Evolutionary conservation across 441 rosid species (phyloP).

Genomic region (Pelargonium citronellum): DNA sequence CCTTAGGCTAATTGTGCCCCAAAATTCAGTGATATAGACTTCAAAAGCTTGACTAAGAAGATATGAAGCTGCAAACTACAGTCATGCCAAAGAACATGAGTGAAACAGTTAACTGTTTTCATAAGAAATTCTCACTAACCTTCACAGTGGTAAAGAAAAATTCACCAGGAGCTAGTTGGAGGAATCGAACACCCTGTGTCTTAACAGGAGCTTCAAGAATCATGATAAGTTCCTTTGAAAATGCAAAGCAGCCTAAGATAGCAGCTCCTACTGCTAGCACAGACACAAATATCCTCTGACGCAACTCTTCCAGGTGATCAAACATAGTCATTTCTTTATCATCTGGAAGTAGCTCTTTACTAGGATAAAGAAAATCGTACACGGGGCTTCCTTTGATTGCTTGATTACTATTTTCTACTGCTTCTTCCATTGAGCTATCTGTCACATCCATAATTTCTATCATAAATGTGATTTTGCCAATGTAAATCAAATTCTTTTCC

Average conservation of each 20-base stretch:
- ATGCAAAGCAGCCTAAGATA: conserved; percentile 81
- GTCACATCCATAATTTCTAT: conserved; percentile 26
- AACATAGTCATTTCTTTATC: conserved; percentile 92
- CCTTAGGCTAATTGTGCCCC: too few species aligned
- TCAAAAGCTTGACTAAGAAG: too few species aligned
- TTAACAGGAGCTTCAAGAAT: conserved; percentile 98
- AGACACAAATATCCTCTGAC: conserved; percentile 75
- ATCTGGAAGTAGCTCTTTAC: conserved; percentile 84
- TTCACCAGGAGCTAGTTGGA: conserved; percentile 93
- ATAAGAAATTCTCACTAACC: conserved; percentile 30
- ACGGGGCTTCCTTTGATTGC: conserved; percentile 38
- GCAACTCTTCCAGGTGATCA: conserved; percentile 91
- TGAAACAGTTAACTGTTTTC: too few species aligned
- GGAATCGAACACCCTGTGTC: conserved; percentile 76
- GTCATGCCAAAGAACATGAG: too few species aligned
- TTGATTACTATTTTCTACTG: conserved; percentile 29
- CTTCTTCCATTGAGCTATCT: conserved; percentile 31
- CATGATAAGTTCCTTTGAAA: conserved; percentile 75
- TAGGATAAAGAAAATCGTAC: conserved; percentile 75
- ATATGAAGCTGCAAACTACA: too few species aligned
- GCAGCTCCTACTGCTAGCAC: conserved; percentile 91
- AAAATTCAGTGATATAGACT: too few species aligned
- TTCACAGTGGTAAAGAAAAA: conserved; percentile 94
- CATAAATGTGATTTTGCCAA: conserved; percentile 15
- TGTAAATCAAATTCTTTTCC: conserved; percentile 4